These are phyloP conservation scores for Boletus barrowsii DNA, from an alignment of 768 basidiomycete genomes.

Conservation along the genomic window DNA sequence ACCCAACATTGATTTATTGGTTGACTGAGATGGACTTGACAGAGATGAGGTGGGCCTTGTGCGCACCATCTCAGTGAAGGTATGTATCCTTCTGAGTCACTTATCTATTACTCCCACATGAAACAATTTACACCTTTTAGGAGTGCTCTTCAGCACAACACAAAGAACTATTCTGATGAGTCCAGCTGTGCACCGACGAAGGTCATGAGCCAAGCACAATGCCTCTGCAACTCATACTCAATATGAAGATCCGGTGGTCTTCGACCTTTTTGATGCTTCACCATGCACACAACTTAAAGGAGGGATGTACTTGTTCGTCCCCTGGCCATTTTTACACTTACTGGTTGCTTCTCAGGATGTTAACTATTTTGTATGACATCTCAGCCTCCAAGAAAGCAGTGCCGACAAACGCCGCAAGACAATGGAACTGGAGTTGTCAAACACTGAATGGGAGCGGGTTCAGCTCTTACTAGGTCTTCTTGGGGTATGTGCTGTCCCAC, in stretches of 20 bases:
- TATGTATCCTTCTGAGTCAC: background rate
- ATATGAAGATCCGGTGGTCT: background rate
- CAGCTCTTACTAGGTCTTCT: background rate
- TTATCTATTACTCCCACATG: no score
- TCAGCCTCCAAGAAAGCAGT: background rate
- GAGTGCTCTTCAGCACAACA: background rate
- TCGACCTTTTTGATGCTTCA: background rate
- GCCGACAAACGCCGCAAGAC: background rate
- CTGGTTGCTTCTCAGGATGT: background rate
- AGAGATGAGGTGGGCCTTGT: conserved; percentile 1
- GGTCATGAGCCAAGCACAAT: no score
- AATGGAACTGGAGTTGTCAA: background rate
- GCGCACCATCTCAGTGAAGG: conserved; percentile 3
- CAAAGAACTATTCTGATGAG: background rate
- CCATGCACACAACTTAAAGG: background rate
- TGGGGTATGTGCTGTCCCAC: background rate
- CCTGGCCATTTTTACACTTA: background rate
- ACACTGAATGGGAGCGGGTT: background rate
- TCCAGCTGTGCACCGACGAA: no score
- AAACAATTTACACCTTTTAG: background rate
- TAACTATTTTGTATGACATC: background rate
- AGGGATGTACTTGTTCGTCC: background rate
- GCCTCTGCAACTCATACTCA: background rate
- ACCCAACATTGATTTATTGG: background rate
- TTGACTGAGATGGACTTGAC: background rate